These are phyloP conservation scores for Apiotrichum brassicae DNA, from an alignment of 1,284 basidiomycete species.

Conservation along the genomic window DNA sequence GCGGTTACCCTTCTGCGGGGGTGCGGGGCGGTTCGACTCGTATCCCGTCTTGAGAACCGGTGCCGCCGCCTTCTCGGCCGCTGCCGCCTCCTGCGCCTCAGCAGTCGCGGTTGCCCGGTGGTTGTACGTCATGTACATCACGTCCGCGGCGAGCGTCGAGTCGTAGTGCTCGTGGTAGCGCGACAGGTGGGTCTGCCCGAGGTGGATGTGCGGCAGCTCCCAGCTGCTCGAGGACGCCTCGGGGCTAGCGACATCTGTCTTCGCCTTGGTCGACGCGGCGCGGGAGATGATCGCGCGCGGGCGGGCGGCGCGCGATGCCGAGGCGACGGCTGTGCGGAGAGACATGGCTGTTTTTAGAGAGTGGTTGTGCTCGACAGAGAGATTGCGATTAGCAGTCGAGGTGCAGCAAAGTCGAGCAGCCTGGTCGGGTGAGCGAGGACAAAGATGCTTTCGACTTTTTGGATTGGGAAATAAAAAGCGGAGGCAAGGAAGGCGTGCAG, in stretches of 20 bases:
- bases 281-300: slow-evolving; percentile 1
- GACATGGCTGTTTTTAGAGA: slow-evolving; percentile 6
- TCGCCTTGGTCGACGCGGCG: slow-evolving; percentile 9
- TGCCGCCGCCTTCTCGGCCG: slow-evolving; percentile 17
- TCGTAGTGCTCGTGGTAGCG: slow-evolving; percentile 81
- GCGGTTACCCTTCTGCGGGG: slow-evolving; percentile 40
- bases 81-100: slow-evolving; percentile 5
- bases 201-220: slow-evolving; percentile 37
- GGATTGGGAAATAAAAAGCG: too few relatives aligned
- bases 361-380: background rate
- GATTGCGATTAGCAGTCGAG: background rate
- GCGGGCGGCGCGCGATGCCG: slow-evolving; percentile 11
- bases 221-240: slow-evolving; percentile 11
- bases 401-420: background rate
- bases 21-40: slow-evolving; percentile 43
- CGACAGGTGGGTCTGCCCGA: slow-evolving; percentile 60
- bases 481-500: too few relatives aligned
- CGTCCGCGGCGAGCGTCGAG: slow-evolving; percentile 70
- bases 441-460: slow-evolving; percentile 5
- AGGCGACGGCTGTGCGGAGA: slow-evolving; percentile 14
- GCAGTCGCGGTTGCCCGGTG: slow-evolving; percentile 51
- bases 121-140: slow-evolving; percentile 93
- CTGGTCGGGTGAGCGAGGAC: background rate
- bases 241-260: background rate
- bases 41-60: slow-evolving; percentile 37